Conservation (phyloP, 345 rosid species). For the Murraya koenigii region DNA sequence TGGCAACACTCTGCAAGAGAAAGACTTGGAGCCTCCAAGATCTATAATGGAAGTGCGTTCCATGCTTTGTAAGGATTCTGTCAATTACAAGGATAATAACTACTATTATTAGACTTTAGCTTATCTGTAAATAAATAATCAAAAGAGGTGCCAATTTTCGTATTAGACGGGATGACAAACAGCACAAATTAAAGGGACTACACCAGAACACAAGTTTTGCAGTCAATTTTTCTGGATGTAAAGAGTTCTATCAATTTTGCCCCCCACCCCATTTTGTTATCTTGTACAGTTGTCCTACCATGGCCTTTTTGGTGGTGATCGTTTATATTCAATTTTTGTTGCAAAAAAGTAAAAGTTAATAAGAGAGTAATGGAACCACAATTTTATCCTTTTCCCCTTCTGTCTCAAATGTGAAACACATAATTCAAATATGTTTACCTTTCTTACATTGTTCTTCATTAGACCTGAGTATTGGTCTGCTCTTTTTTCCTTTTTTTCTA, state of each 20-base stretch:
- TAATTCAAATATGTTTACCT: background rate
- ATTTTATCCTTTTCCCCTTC: background rate
- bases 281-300: slow-evolving; percentile 12
- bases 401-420: background rate
- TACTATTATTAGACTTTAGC: slow-evolving; percentile 35
- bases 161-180: background rate
- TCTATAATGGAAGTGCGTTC: slow-evolving; percentile 86
- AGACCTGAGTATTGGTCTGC: background rate
- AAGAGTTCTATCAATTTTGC: background rate
- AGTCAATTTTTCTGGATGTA: background rate
- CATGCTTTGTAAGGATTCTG: slow-evolving; percentile 77
- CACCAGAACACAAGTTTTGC: background rate
- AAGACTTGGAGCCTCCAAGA: slow-evolving; percentile 81
- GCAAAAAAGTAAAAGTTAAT: background rate
- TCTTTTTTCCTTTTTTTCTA: background rate
- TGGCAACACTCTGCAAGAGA: slow-evolving; percentile 70
- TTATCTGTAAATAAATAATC: background rate
- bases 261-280: background rate
- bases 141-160: background rate
- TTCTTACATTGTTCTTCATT: background rate
- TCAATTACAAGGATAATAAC: slow-evolving; percentile 40
- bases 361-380: background rate
- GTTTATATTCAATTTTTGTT: background rate
- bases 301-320: slow-evolving; percentile 11
- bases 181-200: background rate